Base-by-base conservation (phyloP, 1,284 basidiomycete species). In the Polyporus tsugae region DNA sequence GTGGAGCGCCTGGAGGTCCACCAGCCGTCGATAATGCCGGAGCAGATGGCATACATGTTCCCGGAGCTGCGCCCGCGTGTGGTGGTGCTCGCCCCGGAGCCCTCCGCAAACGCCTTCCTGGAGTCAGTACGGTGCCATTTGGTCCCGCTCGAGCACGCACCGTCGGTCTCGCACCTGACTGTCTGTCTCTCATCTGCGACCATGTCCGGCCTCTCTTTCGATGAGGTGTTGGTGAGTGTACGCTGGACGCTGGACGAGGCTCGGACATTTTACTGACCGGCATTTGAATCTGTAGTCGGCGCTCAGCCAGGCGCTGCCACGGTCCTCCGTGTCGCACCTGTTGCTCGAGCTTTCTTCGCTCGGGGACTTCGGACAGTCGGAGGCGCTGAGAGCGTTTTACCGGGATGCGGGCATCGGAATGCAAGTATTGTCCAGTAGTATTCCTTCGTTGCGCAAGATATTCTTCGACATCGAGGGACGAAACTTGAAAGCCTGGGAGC, bases 401-500 rank as follows among this genome's bases (percentile, higher is more conserved):
- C 53, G 29, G 9, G 29, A 55, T 0, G 25, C 33, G 17, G 33
- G 17, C 29, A 13, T 6, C 6, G 53, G 11, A 19, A 55, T 33
- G 53, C 29, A 55, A 5, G 15, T 55, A 15, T 55, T 55, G 33
- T 15, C 29, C 15, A 19, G 29, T 29, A 55, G 53, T 29, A 55
- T 55, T 7, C 33, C 29, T 19, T 55, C 53, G 5, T 10, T 55
- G 33, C 53, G 53, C 33, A 29, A 35, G 29, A 17, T 55, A 29
- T 29, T 55, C 53, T 55, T 55, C 53, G 53, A 55, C 29, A 55
- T 55, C 29, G 53, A 55, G 17, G 53, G 53, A 2, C 25, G 17
- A 4, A 29, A 10, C 6, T 19, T 55, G 33, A 55, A 35, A 10
- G 29, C 53, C 15, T 55, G 53, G 53, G 53, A 55, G 29, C 10